phyloP scores from a whole-genome alignment of 1,139 yeast species.

The Trichomonascaceae sp. region DNA sequence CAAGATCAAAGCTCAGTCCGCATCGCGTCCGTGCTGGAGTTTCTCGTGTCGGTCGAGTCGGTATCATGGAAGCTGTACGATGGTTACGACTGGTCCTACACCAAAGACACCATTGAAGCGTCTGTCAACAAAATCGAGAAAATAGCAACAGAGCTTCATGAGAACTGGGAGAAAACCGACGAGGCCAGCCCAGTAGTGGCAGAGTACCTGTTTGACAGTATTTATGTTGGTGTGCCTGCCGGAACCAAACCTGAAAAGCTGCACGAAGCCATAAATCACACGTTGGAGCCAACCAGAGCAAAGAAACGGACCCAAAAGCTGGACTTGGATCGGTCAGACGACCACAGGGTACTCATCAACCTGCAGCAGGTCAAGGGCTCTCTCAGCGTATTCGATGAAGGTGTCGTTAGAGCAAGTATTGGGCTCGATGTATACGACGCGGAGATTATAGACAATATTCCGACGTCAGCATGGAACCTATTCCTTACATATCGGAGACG shows the following conservation, averaged over 20 bases:
- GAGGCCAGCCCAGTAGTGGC: constrained; percentile 32
- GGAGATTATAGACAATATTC: constrained; percentile 62
- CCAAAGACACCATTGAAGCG: constrained; percentile 50
- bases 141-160: constrained; percentile 28
- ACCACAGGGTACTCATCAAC: constrained; percentile 49
- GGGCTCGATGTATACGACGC: constrained; percentile 37
- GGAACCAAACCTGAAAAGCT: constrained; percentile 36
- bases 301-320: constrained; percentile 18
- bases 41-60: background rate
- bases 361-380: constrained; percentile 39
- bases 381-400: constrained; percentile 31
- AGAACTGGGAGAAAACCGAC: constrained; percentile 11
- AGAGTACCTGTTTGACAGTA: constrained; percentile 60
- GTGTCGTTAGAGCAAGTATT: constrained; percentile 38
- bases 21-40: background rate
- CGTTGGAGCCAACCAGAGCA: background rate
- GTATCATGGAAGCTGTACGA: constrained; percentile 52
- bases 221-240: constrained; percentile 51
- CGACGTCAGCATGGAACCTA: constrained; percentile 87
- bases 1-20: background rate
- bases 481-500: constrained; percentile 58
- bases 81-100: constrained; percentile 87
- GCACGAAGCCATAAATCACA: constrained; percentile 39
- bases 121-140: constrained; percentile 52
- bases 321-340: constrained; percentile 49